Conservation (phyloP, 1,284 basidiomycete genomes). For the Microbotryum intermedium region DNA sequence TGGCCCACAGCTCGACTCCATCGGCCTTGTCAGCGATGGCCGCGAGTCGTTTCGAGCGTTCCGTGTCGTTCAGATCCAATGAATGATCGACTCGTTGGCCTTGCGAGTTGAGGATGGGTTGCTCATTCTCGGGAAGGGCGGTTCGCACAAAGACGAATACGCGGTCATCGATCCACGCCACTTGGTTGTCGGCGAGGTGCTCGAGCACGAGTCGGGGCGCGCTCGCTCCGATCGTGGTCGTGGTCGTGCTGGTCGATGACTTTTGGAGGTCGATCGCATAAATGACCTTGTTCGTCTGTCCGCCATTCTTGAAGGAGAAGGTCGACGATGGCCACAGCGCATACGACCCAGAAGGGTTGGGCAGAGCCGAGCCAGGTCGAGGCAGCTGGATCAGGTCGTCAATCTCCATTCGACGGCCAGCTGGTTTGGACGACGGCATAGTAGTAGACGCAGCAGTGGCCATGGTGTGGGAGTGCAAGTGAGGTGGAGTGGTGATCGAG, state of each 20-base stretch:
- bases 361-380: conserved; percentile 56
- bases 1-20: conserved; percentile 27
- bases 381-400: conserved; percentile 61
- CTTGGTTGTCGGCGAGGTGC: conserved; percentile 15
- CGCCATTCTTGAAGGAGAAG: conserved; percentile 59
- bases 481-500: too few relatives aligned
- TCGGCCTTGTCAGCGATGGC: conserved; percentile 49
- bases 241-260: background rate
- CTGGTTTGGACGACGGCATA: too few relatives aligned
- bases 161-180: conserved; percentile 35
- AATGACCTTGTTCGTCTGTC: conserved; percentile 48
- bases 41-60: conserved; percentile 31
- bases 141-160: conserved; percentile 38
- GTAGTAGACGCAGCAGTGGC: too few relatives aligned
- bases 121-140: conserved; percentile 6
- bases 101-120: background rate
- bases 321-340: conserved; percentile 59
- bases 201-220: conserved; percentile 11
- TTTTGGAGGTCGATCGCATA: conserved; percentile 7
- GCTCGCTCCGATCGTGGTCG: background rate
- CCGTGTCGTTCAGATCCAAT: conserved; percentile 11
- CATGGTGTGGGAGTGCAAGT: too few relatives aligned
- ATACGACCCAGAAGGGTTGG: conserved; percentile 58
- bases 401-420: background rate
- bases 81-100: conserved; percentile 11